Evolutionary conservation across 1,139 yeast genomes (phyloP), one percentile per base, ranked within the genome.

Genomic region (Taiozyma sp.): DNA sequence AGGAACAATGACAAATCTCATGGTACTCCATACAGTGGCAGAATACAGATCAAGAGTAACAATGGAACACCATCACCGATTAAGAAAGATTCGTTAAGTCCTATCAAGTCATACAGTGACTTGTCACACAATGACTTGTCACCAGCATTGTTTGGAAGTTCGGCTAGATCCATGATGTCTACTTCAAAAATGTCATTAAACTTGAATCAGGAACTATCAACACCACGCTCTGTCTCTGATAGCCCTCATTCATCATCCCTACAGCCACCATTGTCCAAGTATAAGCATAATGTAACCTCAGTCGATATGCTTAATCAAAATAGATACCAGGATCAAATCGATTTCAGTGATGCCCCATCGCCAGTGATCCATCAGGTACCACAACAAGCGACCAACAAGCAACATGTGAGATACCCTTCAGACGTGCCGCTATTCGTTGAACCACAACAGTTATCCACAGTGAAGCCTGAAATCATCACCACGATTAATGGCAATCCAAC

Each of bases 391-490:
- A 16, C 8, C 16, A 22, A 36, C 7, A 19, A 28, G 19, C 34
- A 23, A 23, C 44, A 19, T 14, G 28, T 44, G 4, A 49, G 47
- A 8, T 54, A 47, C 32, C 63, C 64, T 23, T 61, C 72, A 4
- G 73, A 70, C 49, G 66, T 69, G 6, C 70, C 75, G 13, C 67
- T 85, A 40, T 81, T 84, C 59, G 79, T 85, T 36, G 81, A 82
- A 58, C 91, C 95, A 2, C 80, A 77, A 29, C 89, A 84, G 32
- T 73, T 89, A 48, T 76, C 79, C 32, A 82, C 89, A 0, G 79
- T 89, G 28, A 69, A 75, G 19, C 78, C 90, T 6, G 75, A 73
- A 23, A 79, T 89, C 6, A 71, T 81, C 8, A 79, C 84, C 54
- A 81, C 89, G 12, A 69, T 88, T 49, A 71, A 79, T 51, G 64